These are phyloP conservation scores for Collybia mongolica DNA, from an alignment of 768 basidiomycete species.

Conservation along the genomic window DNA sequence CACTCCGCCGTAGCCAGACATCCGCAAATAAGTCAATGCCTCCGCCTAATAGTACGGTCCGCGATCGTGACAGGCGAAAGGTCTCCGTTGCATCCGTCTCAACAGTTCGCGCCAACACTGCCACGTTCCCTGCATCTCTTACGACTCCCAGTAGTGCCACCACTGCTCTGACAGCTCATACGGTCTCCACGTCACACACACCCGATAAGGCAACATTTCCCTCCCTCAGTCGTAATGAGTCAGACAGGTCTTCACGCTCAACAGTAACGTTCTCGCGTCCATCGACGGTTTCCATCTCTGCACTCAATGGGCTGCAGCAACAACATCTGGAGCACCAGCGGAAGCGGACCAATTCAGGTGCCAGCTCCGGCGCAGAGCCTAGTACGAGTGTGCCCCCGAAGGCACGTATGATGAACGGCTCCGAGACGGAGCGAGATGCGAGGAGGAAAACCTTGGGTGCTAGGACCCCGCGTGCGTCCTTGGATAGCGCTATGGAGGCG, in stretches of 20 bases:
- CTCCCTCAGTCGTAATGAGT: constrained; percentile 43
- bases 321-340: constrained; percentile 41
- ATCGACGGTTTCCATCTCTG: constrained; percentile 47
- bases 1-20: constrained; percentile 20
- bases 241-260: constrained; percentile 41
- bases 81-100: constrained; percentile 33
- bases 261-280: constrained; percentile 69
- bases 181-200: constrained; percentile 49
- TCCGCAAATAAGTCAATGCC: constrained; percentile 8
- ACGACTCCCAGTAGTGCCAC: constrained; percentile 57
- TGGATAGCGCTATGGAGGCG: constrained; percentile 34
- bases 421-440: constrained; percentile 49
- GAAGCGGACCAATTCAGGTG: constrained; percentile 27
- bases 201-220: constrained; percentile 20
- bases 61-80: constrained; percentile 18
- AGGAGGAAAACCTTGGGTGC: constrained; percentile 38
- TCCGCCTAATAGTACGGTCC: constrained; percentile 3
- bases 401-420: constrained; percentile 26
- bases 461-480: constrained; percentile 36
- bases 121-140: constrained; percentile 40
- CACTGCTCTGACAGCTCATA: constrained; percentile 66
- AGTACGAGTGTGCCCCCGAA: constrained; percentile 15
- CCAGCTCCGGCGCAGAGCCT: constrained; percentile 18
- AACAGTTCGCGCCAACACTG: constrained; percentile 45
- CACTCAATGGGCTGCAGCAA: constrained; percentile 55